Evolutionary conservation across 139 green algal genomes (phyloP).

Genomic region (Chlamydomonas sphaeroides): DNA sequence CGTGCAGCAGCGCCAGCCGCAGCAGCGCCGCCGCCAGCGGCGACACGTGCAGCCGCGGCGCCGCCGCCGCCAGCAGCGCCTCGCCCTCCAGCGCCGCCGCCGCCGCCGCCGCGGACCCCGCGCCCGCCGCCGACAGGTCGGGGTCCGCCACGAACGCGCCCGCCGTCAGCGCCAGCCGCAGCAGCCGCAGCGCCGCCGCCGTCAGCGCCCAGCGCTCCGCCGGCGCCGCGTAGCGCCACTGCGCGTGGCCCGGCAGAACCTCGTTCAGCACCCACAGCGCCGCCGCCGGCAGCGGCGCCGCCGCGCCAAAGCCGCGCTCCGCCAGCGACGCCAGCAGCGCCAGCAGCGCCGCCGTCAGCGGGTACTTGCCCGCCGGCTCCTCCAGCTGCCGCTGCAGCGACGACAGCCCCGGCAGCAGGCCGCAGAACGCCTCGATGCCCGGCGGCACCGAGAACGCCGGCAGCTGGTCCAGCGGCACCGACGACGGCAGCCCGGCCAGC

Average conservation of each 20-base stretch:
- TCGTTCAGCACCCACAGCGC: constrained; percentile 51
- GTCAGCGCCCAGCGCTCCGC: constrained; percentile 58
- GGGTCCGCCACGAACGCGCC: constrained; percentile 21
- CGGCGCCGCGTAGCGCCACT: constrained; percentile 39
- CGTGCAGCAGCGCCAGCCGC: constrained; percentile 43
- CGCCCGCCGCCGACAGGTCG: not conserved
- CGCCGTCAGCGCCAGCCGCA: constrained; percentile 46
- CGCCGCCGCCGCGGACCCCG: not conserved
- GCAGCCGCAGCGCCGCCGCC: constrained; percentile 42
- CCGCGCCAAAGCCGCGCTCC: constrained; percentile 9
- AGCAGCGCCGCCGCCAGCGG: constrained; percentile 31
- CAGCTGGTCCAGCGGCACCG: constrained; percentile 32
- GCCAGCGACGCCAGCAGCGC: constrained; percentile 54
- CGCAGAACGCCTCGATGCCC: constrained; percentile 5
- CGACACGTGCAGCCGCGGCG: constrained; percentile 14
- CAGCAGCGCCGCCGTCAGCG: constrained; percentile 55
- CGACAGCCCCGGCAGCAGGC: constrained; percentile 42
- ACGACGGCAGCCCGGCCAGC: constrained; percentile 11
- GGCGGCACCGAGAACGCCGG: constrained; percentile 5
- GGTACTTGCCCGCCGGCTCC: constrained; percentile 50
- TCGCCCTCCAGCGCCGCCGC: not conserved
- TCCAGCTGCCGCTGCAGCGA: constrained; percentile 49
- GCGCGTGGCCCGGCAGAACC: constrained; percentile 50
- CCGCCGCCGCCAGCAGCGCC: not conserved
- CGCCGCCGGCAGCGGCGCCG: constrained; percentile 4